These are phyloP conservation scores for Golubevia sp. DNA, from an alignment of 1,284 basidiomycete species.

Conservation along the genomic window DNA sequence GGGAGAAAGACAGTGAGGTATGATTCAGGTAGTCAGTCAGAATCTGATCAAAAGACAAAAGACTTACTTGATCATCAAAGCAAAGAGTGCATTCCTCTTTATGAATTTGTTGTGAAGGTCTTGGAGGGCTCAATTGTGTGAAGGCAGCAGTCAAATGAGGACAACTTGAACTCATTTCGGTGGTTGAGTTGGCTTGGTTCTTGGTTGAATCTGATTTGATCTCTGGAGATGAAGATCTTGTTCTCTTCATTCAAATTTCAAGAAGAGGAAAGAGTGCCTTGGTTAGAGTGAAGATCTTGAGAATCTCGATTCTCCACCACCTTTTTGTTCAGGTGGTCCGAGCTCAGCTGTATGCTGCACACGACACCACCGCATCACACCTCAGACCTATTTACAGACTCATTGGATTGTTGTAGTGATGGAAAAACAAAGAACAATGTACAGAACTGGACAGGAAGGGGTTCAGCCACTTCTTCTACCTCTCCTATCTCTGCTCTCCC, in stretches of 20 bases:
- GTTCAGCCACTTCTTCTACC: no score
- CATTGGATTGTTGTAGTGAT: no score
- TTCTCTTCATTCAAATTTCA: neutral
- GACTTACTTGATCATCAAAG: constrained; percentile 83
- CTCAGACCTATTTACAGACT: no score
- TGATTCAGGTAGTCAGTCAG: no score
- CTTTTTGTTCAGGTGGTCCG: no score
- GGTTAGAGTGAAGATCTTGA: no score
- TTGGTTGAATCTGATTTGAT: neutral
- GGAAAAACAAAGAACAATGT: no score
- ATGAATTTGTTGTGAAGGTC: constrained; percentile 65
- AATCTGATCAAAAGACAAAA: constrained; percentile 2
- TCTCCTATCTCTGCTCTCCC: no score
- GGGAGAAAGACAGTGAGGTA: neutral
- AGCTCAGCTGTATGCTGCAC: no score
- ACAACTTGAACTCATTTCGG: constrained; percentile 16
- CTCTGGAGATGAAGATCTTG: neutral
- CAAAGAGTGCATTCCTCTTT: constrained; percentile 93
- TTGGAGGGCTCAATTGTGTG: constrained; percentile 28
- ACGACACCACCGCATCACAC: no score
- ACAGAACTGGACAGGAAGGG: no score
- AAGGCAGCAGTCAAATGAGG: constrained; percentile 39
- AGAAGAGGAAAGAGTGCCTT: neutral
- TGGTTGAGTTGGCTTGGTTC: neutral
- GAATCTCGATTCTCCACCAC: no score